A percentile compares a stretch with the other conserved stretches of the same genome.
Evolutionary conservation across 257 asterid genomes (phyloP).

Genomic region (Solanum virginianum): DNA sequence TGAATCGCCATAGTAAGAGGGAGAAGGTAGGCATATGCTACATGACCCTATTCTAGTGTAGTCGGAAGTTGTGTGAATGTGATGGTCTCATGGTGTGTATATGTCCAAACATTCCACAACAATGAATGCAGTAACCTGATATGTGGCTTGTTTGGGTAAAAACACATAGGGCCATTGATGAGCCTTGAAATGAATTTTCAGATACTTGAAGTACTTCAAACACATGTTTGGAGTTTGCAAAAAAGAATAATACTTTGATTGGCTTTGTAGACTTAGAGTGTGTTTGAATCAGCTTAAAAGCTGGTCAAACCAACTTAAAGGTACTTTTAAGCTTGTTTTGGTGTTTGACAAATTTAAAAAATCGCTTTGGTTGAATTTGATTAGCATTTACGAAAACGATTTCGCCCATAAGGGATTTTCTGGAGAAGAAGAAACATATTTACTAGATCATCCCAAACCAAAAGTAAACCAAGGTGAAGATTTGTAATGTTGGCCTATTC

Average conservation of each 20-base stretch:
- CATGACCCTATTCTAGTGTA: background rate
- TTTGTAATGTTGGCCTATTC: background rate
- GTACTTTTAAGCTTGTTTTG: background rate
- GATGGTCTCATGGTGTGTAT: background rate
- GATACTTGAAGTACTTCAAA: background rate
- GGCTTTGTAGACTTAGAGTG: background rate
- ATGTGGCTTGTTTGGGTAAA: background rate
- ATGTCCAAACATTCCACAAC: background rate
- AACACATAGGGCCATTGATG: background rate
- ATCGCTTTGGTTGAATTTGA: background rate
- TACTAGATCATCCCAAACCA: background rate
- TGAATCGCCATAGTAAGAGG: background rate
- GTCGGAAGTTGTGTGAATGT: background rate
- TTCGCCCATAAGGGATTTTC: background rate
- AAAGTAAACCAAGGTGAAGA: background rate
- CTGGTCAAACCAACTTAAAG: background rate
- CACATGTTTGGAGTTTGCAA: background rate
- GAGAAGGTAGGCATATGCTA: background rate
- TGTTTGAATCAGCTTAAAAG: background rate
- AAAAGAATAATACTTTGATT: background rate
- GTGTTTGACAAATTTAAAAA: background rate
- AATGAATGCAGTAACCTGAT: background rate
- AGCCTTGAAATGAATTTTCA: background rate
- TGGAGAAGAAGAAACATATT: background rate
- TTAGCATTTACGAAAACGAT: background rate